Evolutionary conservation across 768 basidiomycete species (phyloP), one percentile per base, ranked within the genome.

Genomic region (Rickenella mellea): DNA sequence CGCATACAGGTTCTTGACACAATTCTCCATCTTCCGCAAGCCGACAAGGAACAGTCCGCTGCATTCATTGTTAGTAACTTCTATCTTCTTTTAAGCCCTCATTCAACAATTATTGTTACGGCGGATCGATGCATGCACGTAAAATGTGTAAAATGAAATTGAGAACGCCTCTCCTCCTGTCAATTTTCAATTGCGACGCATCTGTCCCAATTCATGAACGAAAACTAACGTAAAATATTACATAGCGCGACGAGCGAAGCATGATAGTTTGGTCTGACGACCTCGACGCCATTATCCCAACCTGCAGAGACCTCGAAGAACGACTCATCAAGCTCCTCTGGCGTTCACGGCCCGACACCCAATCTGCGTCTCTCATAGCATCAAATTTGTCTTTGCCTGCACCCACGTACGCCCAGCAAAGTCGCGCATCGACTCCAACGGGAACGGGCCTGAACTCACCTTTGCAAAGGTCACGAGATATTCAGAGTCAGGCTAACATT

Each of bases 1-100:
- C 81, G 86, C 45, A 90, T 92, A 40, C 88, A 90, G 58, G 74
- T 92, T 46, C 56, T 91, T 37, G 84, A 89, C 51, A 80, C 83
- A 19, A 80, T 92, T 68, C 62, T 77, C 44, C 68, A 75, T 54
- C 77, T 92, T 28, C 82, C 84, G 5, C 72, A 78, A 40, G 62
- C 70, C 15, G 66, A 72, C 44, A 71, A 69, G 60, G 69, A 71
- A 51, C 71, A 73, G 55, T 65, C 61, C 47, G 72, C 69, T 14
- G 88, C 89, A 1, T 92, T 92, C 56, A 78, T 89, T 53, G 82
- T 82, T 44, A 48, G 80, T 70, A 3, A n/a, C 41, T 25, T n/a
- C 11, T 9, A 31, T 19, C 22, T 11, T 45, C 11, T 15, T 3
- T 26, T 6, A n/a, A n/a, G n/a, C n/a, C n/a, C n/a, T n/a, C n/a